Evolutionary conservation across 345 rosid species (phyloP).

Genomic region (Litchi chinensis): DNA sequence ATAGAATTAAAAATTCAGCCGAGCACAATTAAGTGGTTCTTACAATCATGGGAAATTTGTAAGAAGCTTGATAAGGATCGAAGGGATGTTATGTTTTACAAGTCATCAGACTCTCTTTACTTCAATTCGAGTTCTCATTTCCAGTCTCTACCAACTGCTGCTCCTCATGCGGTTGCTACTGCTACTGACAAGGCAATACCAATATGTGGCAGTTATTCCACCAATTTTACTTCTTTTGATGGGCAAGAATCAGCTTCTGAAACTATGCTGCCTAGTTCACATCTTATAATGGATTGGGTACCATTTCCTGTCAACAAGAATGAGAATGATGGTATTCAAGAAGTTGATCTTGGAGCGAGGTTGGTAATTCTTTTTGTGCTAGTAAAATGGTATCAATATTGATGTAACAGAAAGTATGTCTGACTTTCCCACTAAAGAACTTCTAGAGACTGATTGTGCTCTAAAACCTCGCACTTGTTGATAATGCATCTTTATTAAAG

Average conservation of each 20-base stretch:
- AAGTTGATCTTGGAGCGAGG: slow-evolving; percentile 87
- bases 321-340: slow-evolving; percentile 42
- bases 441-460: not conserved
- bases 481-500: too few relatives aligned
- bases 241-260: slow-evolving; percentile 47
- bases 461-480: not conserved
- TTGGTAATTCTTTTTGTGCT: slow-evolving; percentile 33
- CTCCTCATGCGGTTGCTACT: slow-evolving; percentile 31
- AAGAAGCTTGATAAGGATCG: slow-evolving; percentile 37
- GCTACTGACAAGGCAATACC: slow-evolving; percentile 30
- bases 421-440: not conserved
- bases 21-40: slow-evolving; percentile 65
- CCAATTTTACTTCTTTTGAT: slow-evolving; percentile 35
- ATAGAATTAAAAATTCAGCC: slow-evolving; percentile 76
- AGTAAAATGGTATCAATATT: not conserved
- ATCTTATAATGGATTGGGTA: slow-evolving; percentile 86
- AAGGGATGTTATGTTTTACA: slow-evolving; percentile 23
- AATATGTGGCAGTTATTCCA: slow-evolving; percentile 31
- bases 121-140: slow-evolving; percentile 45
- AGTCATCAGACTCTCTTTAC: slow-evolving; percentile 44
- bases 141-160: slow-evolving; percentile 30
- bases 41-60: slow-evolving; percentile 56
- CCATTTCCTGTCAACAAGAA: slow-evolving; percentile 45
- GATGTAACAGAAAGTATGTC: slow-evolving; percentile 7
- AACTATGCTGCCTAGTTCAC: slow-evolving; percentile 50